These are phyloP conservation scores for Austropuccinia psidii DNA, from an alignment of 1,284 basidiomycete genomes.

Conservation along the genomic window DNA sequence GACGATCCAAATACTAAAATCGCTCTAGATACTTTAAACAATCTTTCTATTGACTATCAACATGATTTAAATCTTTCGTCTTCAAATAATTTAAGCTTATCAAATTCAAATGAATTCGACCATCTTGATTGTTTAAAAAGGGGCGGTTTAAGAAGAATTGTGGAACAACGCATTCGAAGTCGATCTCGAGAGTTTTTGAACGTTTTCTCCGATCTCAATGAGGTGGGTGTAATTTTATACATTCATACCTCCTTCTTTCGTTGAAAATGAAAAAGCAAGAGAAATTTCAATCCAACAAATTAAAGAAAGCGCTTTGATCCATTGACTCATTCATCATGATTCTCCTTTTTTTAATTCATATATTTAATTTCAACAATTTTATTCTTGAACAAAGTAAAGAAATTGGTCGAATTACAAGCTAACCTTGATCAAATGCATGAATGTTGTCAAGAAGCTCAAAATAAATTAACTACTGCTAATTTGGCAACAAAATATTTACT, in stretches of 20 bases:
- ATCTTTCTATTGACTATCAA: constrained; percentile 54
- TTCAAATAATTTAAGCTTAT: constrained; percentile 3
- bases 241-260: background rate
- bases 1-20: constrained; percentile 70
- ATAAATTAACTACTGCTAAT: constrained; percentile 65
- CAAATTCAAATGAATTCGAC: background rate
- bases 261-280: background rate
- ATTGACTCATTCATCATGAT: constrained; percentile 16
- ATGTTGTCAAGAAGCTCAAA: constrained; percentile 74
- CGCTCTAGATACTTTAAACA: constrained; percentile 71
- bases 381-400: constrained; percentile 45
- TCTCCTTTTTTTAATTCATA: constrained; percentile 8
- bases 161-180: constrained; percentile 47
- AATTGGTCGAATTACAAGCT: constrained; percentile 61
- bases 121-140: constrained; percentile 20
- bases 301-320: background rate
- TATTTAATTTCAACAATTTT: background rate
- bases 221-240: constrained; percentile 43
- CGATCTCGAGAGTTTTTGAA: constrained; percentile 43
- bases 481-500: constrained; percentile 72
- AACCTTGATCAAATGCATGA: constrained; percentile 57
- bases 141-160: background rate
- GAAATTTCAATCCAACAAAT: too few species aligned
- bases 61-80: constrained; percentile 21
- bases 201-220: constrained; percentile 48